Percentiles rank a stretch among this genome's conserved stretches.
These are phyloP conservation scores for Bacidia rubella DNA, from an alignment of 495 filamentous ascomycete species.

Conservation along the genomic window DNA sequence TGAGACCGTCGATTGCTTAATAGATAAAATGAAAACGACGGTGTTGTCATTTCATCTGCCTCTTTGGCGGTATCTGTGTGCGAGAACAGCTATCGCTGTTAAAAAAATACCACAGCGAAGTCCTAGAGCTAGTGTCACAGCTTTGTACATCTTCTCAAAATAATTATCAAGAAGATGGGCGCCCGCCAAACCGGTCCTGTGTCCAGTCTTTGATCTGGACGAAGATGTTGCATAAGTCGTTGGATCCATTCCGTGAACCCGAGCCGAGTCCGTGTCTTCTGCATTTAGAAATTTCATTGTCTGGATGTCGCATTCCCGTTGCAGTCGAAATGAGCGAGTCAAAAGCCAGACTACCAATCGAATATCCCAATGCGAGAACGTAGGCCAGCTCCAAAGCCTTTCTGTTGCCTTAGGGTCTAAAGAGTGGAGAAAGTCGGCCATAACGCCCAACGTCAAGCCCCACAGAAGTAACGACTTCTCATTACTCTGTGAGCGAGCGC, in stretches of 20 bases:
- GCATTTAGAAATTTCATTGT: slow-evolving; percentile 4
- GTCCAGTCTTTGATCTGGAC: slow-evolving; percentile 20
- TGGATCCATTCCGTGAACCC: slow-evolving; percentile 33
- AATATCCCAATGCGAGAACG: slow-evolving; percentile 56
- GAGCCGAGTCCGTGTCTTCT: slow-evolving; percentile 24
- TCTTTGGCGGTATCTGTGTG: neutral
- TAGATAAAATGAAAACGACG: no score
- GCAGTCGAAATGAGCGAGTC: slow-evolving; percentile 45
- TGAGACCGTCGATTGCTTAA: no score
- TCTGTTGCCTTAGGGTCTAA: slow-evolving; percentile 50
- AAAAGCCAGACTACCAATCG: slow-evolving; percentile 45
- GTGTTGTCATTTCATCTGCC: neutral
- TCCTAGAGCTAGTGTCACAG: slow-evolving; percentile 40
- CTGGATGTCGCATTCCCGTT: slow-evolving; percentile 32
- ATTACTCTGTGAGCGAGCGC: neutral
- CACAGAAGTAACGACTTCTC: slow-evolving; percentile 51
- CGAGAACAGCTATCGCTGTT: neutral
- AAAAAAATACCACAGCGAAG: slow-evolving; percentile 18
- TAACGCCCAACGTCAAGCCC: slow-evolving; percentile 60
- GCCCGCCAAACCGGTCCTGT: slow-evolving; percentile 30
- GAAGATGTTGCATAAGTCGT: slow-evolving; percentile 16
- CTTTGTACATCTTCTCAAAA: slow-evolving; percentile 46
- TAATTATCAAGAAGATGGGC: slow-evolving; percentile 56
- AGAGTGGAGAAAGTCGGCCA: slow-evolving; percentile 60
- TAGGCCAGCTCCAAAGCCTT: slow-evolving; percentile 56